Evolutionary conservation across 352 stramenopile genomes (phyloP).

Genomic region (Globisporangium irregulare): DNA sequence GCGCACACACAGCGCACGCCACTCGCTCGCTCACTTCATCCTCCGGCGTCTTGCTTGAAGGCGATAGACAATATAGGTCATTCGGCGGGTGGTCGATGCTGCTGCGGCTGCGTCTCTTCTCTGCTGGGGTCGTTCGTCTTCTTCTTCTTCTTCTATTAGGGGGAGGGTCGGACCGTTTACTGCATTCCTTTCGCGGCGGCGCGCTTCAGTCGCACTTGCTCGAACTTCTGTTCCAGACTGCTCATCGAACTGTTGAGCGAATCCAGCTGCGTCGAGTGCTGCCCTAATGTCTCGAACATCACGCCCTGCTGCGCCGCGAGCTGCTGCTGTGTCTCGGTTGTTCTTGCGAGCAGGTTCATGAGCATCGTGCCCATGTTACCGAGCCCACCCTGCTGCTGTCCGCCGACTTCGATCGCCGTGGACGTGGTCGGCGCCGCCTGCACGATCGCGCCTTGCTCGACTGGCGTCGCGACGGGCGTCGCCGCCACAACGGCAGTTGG

Average conservation of each 20-base stretch:
- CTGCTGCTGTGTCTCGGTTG: conserved; percentile 85
- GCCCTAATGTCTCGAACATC: conserved; percentile 86
- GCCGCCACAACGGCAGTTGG: conserved; percentile 23
- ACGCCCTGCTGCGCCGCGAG: conserved; percentile 80
- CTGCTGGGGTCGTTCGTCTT: conserved; percentile 7
- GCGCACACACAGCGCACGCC: not conserved
- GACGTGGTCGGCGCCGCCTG: conserved; percentile 40
- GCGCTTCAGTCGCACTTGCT: conserved; percentile 71
- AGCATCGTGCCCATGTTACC: conserved; percentile 88
- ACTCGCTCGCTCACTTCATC: not conserved
- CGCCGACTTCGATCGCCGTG: conserved; percentile 63
- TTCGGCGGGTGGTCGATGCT: not conserved
- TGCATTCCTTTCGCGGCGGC: conserved; percentile 14
- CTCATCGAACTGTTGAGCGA: conserved; percentile 70
- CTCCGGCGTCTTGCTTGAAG: conserved; percentile 1
- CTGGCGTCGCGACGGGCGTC: conserved; percentile 14
- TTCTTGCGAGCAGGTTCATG: conserved; percentile 82
- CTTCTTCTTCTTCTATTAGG: conserved; percentile 8
- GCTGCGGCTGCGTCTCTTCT: not conserved
- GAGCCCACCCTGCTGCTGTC: conserved; percentile 54
- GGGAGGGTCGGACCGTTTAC: not conserved
- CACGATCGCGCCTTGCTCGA: conserved; percentile 40
- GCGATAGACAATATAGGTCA: conserved; percentile 14
- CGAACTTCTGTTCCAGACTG: conserved; percentile 73
- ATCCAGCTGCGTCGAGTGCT: conserved; percentile 79